Conservation (phyloP, 495 filamentous ascomycete genomes). For the Neohortaea acidophila region DNA sequence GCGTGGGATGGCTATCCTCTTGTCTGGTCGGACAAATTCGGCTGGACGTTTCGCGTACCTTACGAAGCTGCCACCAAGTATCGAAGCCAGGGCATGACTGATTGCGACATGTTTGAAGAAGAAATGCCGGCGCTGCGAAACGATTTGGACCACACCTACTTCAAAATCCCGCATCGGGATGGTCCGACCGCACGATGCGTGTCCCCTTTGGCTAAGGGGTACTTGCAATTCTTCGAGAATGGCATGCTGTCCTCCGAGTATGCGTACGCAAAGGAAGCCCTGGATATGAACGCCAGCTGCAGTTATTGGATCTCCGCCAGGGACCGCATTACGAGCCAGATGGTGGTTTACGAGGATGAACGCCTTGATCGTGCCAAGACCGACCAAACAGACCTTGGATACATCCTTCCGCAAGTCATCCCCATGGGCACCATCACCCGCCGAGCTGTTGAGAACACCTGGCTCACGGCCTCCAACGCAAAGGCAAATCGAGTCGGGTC, state of each 20-base stretch:
- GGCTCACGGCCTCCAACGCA: constrained; percentile 94
- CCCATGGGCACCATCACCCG: constrained; percentile 99
- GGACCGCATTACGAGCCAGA: constrained; percentile 79
- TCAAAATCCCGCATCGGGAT: constrained; percentile 92
- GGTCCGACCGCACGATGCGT: constrained; percentile 71
- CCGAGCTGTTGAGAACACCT: constrained; percentile 91
- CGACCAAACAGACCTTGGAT: constrained; percentile 44
- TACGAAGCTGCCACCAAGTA: constrained; percentile 47
- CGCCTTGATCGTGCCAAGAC: constrained; percentile 6
- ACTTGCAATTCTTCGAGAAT: constrained; percentile 79
- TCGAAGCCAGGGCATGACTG: constrained; percentile 49
- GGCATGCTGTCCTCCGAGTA: constrained; percentile 76
- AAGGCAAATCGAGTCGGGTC: constrained; percentile 91
- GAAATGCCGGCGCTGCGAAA: constrained; percentile 51
- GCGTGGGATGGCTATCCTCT: constrained; percentile 82
- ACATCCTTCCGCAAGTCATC: constrained; percentile 95
- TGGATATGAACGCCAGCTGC: constrained; percentile 96
- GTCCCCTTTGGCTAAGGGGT: constrained; percentile 79
- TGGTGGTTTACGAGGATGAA: constrained; percentile 75
- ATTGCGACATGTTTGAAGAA: constrained; percentile 55
- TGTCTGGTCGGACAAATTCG: constrained; percentile 81
- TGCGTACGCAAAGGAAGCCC: constrained; percentile 75
- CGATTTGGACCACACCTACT: constrained; percentile 55
- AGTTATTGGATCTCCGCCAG: constrained; percentile 97
- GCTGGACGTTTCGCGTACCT: constrained; percentile 80